Conservation (phyloP, 768 basidiomycete genomes). For the Dendrothele bispora region DNA sequence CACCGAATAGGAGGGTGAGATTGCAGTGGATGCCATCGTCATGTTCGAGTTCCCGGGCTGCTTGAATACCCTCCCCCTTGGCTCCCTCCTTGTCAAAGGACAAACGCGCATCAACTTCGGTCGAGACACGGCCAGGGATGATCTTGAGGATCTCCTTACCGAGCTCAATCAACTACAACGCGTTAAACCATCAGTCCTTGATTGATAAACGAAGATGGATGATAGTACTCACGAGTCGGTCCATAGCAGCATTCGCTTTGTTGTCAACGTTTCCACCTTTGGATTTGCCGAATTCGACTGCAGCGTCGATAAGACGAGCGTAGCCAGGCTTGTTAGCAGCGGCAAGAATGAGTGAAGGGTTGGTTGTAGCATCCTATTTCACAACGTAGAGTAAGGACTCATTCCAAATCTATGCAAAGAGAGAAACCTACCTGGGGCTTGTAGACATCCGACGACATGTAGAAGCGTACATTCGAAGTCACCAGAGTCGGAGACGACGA, state of each 20-base stretch:
- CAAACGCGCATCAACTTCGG: conserved; percentile 96
- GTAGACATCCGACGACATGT: conserved; percentile 88
- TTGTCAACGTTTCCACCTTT: conserved; percentile 79
- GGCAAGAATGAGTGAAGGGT: conserved; percentile 92
- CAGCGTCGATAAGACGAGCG: conserved; percentile 72
- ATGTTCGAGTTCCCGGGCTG: no score
- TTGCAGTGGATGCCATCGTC: no score
- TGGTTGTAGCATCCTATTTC: conserved; percentile 91
- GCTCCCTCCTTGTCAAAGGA: conserved; percentile 95
- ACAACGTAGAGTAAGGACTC: conserved; percentile 3
- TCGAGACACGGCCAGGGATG: conserved; percentile 98
- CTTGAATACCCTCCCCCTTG: no score
- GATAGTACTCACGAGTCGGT: conserved; percentile 72
- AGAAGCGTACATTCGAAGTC: conserved; percentile 82
- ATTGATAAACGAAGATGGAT: not conserved
- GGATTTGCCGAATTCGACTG: conserved; percentile 71
- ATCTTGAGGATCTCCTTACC: conserved; percentile 93
- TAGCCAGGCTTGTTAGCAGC: conserved; percentile 92
- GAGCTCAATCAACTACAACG: conserved; percentile 87
- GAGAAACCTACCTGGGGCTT: conserved; percentile 78
- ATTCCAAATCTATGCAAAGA: not conserved
- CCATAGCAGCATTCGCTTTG: conserved; percentile 78
- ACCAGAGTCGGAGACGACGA: conserved; percentile 96
- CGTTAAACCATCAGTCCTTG: no score
- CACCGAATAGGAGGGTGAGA: no score